Evolutionary conservation across 23 red algal genomes (phyloP), one percentile per base, ranked within the genome.

Genomic region (Cyanidiococcus yangmingshanensis): DNA sequence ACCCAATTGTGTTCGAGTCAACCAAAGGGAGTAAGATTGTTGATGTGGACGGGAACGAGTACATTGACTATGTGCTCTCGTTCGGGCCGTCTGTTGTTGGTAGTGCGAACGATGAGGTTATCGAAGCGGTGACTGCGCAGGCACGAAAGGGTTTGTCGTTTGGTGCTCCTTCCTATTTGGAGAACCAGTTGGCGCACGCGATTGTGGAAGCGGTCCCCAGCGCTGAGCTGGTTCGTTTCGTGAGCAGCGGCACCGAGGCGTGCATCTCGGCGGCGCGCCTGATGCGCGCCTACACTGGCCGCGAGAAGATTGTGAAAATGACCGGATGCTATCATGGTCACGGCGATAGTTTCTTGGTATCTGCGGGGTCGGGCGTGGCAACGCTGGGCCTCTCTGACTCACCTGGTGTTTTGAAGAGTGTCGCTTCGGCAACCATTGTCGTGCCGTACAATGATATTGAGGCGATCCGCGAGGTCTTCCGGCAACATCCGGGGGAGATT

Each of bases 251-350:
- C 37, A 98, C 94, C 2, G 94, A 98, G 82, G 94, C 94, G 2
- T 98, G 94, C 59, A 89, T 98, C 82, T 87, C 81, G 75, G 94
- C 89, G 32, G 79, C 87, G 2, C 88, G 94, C 18, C 75, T 98
- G 57, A 98, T 98, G 94, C 84, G 94, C 30, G 94, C 94, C 3
- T 98, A 88, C 58, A 98, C 94, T 2, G 75, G 85, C 37, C 77
- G 94, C 37, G 80, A 91, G 74, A 98, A 91, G 77, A 84, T 98
- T 32, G 21, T 98, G 25, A 98, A 98, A 75, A 90, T 98, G 79
- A 86, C 94, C 15, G 94, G 94, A 37, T 98, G 94, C 74, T 98
- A 92, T 59, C 94, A 98, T 79, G 94, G 94, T 27, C 94, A 98
- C 51, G 94, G 87, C 0, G 94, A 98, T 76, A 89, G 85, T 79